Base-by-base conservation (phyloP, 805 yeast genomes). In the Saturnispora silvae region DNA sequence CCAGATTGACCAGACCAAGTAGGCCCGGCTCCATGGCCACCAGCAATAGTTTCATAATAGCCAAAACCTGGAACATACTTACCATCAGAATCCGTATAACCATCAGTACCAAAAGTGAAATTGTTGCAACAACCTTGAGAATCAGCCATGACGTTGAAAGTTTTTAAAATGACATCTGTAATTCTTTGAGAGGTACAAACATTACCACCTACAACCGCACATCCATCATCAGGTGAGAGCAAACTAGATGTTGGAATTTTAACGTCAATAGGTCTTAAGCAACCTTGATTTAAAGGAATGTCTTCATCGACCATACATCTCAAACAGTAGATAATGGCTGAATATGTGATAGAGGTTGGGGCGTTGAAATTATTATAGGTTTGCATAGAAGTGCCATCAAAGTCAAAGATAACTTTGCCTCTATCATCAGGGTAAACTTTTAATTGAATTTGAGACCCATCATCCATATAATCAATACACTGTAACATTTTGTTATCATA, bases 41-140 rank as follows among this genome's bases (percentile, higher is more conserved):
- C 96, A 41, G 95, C 92, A 42, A 87, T 85, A 0, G 96, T 87
- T 54, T 86, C 96, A 55, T 86, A 86, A 56, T 86, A 86, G 0
- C 96, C 95, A 56, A 84, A 85, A 0, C 87, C 85, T 40, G 70
- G 66, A 7, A 66, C 59, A 57, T 67, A 63, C 43, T 73, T 50
- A 52, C 77, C 63, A 59, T 66, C 53, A 46, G 69, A 48, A 9
- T 59, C 60, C 24, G 7, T 22, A 40, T 70, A 69, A 33, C 85
- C 89, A 43, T 79, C 83, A 20, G 71, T 73, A 18, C 96, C 96
- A 63, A 87, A 89, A 0, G 96, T 87, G 48, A 89, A 74, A 59
- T 89, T 92, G 59, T 92, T 89, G 57, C 95, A 84, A 42, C 92
- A 86, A 30, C 96, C 96, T 60, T 89, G 97, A 1, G 96, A 86